Percentiles rank a stretch among this genome's conserved stretches.
Evolutionary conservation across 176 grass and related monocot genomes (phyloP).

Genomic region (Neostapfia colusana): DNA sequence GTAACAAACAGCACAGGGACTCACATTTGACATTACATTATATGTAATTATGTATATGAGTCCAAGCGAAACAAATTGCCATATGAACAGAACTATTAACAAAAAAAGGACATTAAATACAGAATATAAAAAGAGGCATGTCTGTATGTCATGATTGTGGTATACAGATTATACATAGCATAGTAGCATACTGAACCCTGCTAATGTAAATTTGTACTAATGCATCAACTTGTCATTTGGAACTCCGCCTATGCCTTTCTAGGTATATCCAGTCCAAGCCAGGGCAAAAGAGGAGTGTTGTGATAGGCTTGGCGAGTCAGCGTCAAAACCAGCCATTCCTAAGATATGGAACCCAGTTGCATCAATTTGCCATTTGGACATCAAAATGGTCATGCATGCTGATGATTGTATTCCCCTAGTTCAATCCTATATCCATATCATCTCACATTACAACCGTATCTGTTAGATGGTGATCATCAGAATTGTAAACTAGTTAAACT

Average conservation of each 20-base stretch:
- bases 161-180: background rate
- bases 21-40: conserved; percentile 15
- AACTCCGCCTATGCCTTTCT: too few relatives aligned
- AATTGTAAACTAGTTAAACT: conserved; percentile 1
- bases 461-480: background rate
- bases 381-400: background rate
- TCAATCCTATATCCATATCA: background rate
- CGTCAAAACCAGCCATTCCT: too few relatives aligned
- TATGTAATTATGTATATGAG: conserved; percentile 20
- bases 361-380: background rate
- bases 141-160: background rate
- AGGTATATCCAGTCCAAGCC: too few relatives aligned
- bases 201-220: background rate
- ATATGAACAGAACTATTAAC: conserved; percentile 9
- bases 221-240: too few relatives aligned
- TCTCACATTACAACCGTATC: background rate
- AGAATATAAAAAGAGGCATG: background rate
- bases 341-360: background rate
- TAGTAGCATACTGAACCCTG: background rate
- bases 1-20: background rate
- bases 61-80: background rate
- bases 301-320: too few relatives aligned
- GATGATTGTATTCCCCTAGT: conserved; percentile 21
- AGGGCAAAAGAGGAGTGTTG: too few relatives aligned
- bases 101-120: background rate